Base-by-base conservation (phyloP, 2,329 filamentous ascomycete genomes). In the Ophiocordyceps unilateralis region DNA sequence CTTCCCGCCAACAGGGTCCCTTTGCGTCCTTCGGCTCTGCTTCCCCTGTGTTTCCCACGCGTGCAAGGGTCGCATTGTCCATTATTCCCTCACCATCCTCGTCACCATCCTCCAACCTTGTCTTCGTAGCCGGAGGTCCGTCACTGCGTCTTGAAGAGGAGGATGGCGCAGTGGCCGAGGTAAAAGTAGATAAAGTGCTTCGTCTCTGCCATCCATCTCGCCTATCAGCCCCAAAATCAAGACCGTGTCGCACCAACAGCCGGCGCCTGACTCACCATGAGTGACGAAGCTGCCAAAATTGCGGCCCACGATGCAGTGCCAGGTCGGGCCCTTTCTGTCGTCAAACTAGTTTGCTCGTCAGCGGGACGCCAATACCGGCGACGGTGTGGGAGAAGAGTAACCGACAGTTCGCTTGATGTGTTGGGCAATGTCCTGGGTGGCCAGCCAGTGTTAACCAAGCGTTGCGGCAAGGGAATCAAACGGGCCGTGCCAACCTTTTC, bases 141-240 rank as follows among this genome's bases (percentile, higher is more conserved):
- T 58, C 78, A 96, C 76, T 95, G 89, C 36, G 91, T 98, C 75
- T 98, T 98, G 78, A 96, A 98, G 43, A 98, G 79, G 44, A 98
- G 75, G 59, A 98, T 96, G 46, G 91, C 91, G 64, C 87, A 95
- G 72, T 96, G 91, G 43, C 91, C 91, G 46, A 98, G 82, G 69
- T 98, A 98, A 70, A 98, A 98, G 70, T 98, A 98, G 62, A 98
- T 95, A 70, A 98, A 98, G 66, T 98, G 91, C 69, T 96, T 96
- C 23, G 91, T 96, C 65, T 96, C 91, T 95, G 67, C 32, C 40
- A 10, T 30, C 15, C 21, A 22, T 19, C 32, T 14, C n/a, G 9
- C 34, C 14, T 17, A 42, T 43, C 7, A 45, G 45, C 30, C 26
- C 26, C 10, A 28, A 5, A 28, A 28, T 12, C 26, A 28, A 28